These are phyloP conservation scores for Eucalyptus marginata DNA, from an alignment of 345 rosid species.

Conservation along the genomic window DNA sequence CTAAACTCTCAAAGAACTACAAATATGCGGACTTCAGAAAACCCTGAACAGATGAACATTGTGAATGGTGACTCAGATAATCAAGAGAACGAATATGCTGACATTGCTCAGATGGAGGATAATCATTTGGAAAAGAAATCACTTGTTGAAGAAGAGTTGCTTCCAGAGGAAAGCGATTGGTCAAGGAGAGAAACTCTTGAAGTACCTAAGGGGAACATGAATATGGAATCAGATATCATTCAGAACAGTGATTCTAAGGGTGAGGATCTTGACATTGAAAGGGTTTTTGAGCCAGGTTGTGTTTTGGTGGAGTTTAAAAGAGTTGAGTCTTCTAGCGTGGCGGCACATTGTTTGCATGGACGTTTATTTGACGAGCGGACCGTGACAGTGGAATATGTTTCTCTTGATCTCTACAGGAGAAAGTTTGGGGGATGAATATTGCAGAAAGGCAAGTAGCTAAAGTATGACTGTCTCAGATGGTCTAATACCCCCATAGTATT, in stretches of 20 bases:
- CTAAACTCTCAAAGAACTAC: background rate
- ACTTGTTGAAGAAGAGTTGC: constrained; percentile 1
- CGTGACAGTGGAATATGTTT: constrained; percentile 48
- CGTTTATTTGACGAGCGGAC: constrained; percentile 42
- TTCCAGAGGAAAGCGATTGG: background rate
- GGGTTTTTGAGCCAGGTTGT: constrained; percentile 46
- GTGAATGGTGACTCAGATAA: constrained; percentile 9
- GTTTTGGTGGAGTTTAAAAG: constrained; percentile 73
- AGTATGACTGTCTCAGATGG: background rate
- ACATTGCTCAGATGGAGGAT: background rate
- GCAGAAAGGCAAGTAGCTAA: background rate
- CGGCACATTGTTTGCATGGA: constrained; percentile 73
- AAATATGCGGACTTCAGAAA: background rate
- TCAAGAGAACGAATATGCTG: background rate
- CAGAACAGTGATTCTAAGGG: constrained; percentile 15
- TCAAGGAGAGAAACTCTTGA: background rate
- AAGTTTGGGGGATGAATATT: constrained; percentile 31
- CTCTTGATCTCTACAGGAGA: constrained; percentile 35
- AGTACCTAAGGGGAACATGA: background rate
- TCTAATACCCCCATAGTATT: background rate
- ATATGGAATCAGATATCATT: background rate
- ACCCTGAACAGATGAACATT: background rate
- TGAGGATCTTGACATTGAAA: constrained; percentile 3
- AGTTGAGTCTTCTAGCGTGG: constrained; percentile 54
- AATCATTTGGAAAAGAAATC: background rate